Evolutionary conservation across 2,329 filamentous ascomycete species (phyloP), one percentile per base, ranked within the genome.

Genomic region (Fusarium papillatum): DNA sequence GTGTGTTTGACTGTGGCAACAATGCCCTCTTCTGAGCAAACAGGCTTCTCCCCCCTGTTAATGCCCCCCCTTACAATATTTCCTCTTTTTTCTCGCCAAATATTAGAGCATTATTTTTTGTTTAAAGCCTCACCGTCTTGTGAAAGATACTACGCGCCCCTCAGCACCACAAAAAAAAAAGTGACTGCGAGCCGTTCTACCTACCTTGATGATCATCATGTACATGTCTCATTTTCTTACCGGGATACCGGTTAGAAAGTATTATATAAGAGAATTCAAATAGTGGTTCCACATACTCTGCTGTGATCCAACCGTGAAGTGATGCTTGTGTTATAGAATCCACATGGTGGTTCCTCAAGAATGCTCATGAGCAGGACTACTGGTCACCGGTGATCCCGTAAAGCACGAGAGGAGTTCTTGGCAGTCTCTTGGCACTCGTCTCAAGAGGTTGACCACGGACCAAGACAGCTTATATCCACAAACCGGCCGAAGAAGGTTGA

Each of bases 1-100:
- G 82, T 3, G 78, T 81, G 24, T 84, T 84, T 67, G 80, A 79
- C 55, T 84, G 82, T 64, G 82, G 81, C 36, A 80, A 80, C 70
- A 84, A 84, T 73, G 79, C 81, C 69, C 69, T 84, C 59, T 82
- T 84, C 73, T 84, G 68, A 76, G 69, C 68, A 76, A 76, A 61
- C 66, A 67, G 65, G 65, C 43, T 59, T 66, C 64, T 50, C 64
- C 66, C 65, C 50, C 66, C 65, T 68, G 39, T 64, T 43, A 64
- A 64, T 57, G 59, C 59, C 50, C 66, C 66, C 66, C 36, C 22
- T 59, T 60, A 69, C 66, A 55, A 64, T 73, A 75, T 64, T 71
- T 73, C 69, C 57, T 60, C 43, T 76, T 57, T 76, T 57, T 57
- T 57, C 50, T 22, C 29, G 50, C 50, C 50, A 46, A 46, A 69